Base-by-base conservation (phyloP, 2,329 filamentous ascomycete genomes). In the Lachnellula arida region DNA sequence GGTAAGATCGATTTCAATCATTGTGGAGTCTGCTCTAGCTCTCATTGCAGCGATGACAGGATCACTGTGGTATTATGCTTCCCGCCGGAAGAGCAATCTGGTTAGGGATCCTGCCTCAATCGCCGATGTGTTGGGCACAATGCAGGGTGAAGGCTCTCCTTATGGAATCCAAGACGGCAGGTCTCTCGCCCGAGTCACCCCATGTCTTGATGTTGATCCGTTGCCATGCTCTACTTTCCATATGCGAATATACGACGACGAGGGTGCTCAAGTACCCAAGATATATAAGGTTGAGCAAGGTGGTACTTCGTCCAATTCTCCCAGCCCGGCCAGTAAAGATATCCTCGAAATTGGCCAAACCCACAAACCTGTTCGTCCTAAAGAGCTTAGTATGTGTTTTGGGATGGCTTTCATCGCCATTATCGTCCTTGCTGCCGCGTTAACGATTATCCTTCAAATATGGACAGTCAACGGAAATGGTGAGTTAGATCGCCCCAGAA, bases 21-120 rank as follows among this genome's bases (percentile, higher is more conserved):
- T 62, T 25, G 67, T 69, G 4, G 66, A 70, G 47, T 46, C 34
- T 11, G 61, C 61, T 12, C 55, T 70, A 5, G 65, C 46, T 0
- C 15, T 68, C 4, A 60, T 68, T 11, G 46, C 48, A 0, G 14
- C 62, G 2, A 47, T 69, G 11, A 56, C 61, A 0, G 32, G 56
- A 19, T 46, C 28, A 17, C 40, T 67, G 0, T 65, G 63, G 61
- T 56, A 57, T 44, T 46, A 51, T 42, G 61, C 58, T n/a, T 51
- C 55, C 32, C 32, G 43, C 3, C 61, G 64, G 0, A n/a, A 35
- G 0, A 68, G 67, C 43, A 51, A 53, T n/a, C 46, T 71, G 5
- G 25, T 32, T 2, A 46, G 40, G 7, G 68, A 72, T 46, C 69
- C 68, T 2, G 63, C 67, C 2, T 65, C 67, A 0, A 54, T 71